Percentiles rank a stretch among this genome's conserved stretches.
phyloP scores from a whole-genome alignment of 2,329 filamentous ascomycete genomes.

The Endocalyx cinctus region DNA sequence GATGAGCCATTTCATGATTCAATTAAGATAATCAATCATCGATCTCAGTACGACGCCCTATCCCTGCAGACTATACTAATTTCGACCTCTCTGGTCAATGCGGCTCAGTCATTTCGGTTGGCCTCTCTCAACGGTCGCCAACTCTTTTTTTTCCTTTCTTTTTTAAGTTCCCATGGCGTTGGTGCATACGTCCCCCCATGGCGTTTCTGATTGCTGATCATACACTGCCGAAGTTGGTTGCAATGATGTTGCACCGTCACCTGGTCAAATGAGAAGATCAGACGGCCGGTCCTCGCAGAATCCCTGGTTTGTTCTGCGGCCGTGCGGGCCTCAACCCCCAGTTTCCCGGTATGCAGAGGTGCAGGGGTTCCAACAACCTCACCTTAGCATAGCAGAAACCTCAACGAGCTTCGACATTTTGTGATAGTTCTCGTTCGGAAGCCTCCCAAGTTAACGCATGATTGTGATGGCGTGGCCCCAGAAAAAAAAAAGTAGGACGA shows the following conservation, averaged over 20 bases:
- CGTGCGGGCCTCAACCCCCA: slow-evolving; percentile 16
- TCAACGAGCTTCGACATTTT: too few species aligned
- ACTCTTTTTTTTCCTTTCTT: slow-evolving; percentile 9
- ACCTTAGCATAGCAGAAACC: too few species aligned
- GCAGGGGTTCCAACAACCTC: slow-evolving; percentile 6
- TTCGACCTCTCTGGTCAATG: too few species aligned
- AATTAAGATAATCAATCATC: too few species aligned
- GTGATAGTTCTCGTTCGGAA: too few species aligned
- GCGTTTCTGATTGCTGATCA: slow-evolving; percentile 28
- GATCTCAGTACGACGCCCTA: too few species aligned
- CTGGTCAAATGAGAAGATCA: slow-evolving; percentile 20
- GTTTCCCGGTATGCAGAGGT: slow-evolving; percentile 9
- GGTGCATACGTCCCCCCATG: slow-evolving; percentile 16
- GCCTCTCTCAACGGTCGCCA: too few species aligned
- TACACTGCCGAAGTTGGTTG: slow-evolving; percentile 13
- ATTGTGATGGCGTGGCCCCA: too few species aligned
- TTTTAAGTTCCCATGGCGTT: slow-evolving; percentile 9
- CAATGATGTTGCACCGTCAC: slow-evolving; percentile 10
- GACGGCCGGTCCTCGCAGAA: slow-evolving; percentile 7
- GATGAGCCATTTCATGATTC: slow-evolving; percentile 6
- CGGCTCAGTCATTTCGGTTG: too few species aligned
- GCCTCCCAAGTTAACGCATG: too few species aligned
- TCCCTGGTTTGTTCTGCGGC: slow-evolving; percentile 8
- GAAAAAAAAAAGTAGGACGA: too few species aligned
- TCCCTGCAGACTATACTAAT: too few species aligned